Conservation (phyloP, 1,139 yeast species). For the Pichia sp. region DNA sequence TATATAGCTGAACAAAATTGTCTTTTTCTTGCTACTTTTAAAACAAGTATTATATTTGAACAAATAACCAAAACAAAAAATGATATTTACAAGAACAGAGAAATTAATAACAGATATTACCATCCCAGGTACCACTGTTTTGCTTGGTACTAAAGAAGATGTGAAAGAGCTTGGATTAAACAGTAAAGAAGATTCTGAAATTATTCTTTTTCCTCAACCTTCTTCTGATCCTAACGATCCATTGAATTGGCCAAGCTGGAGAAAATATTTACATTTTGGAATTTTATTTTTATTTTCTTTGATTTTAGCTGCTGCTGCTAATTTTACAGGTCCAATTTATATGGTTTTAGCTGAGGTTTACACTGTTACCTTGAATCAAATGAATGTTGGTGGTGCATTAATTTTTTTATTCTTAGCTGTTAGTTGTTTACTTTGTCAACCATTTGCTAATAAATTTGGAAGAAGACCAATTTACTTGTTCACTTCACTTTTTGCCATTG, state of each 20-base stretch:
- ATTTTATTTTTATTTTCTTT: conserved; percentile 35
- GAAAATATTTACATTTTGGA: conserved; percentile 25
- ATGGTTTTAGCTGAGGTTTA: conserved; percentile 33
- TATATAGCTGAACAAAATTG: too few species aligned
- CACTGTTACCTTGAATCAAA: conserved; percentile 33
- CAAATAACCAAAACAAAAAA: not conserved
- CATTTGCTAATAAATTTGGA: conserved; percentile 39
- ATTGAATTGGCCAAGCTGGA: conserved; percentile 26
- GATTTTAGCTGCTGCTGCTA: conserved; percentile 36
- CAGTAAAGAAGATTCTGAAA: conserved; percentile 21
- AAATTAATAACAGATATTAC: conserved; percentile 22
- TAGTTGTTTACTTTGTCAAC: conserved; percentile 43
- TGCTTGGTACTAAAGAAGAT: conserved; percentile 34
- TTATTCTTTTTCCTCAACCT: conserved; percentile 35
- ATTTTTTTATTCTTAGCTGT: conserved; percentile 40
- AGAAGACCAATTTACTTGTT: conserved; percentile 39
- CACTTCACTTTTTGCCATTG: conserved; percentile 19
- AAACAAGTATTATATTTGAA: not conserved
- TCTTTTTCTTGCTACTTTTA: too few species aligned
- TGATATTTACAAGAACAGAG: not conserved
- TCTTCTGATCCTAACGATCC: conserved; percentile 34
- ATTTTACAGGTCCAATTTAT: conserved; percentile 39
- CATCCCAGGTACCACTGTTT: conserved; percentile 44
- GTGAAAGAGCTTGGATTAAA: conserved; percentile 32
- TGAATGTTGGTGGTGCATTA: conserved; percentile 37